These are phyloP conservation scores for Davidsoniella virescens DNA, from an alignment of 2,329 filamentous ascomycete species.

Conservation along the genomic window DNA sequence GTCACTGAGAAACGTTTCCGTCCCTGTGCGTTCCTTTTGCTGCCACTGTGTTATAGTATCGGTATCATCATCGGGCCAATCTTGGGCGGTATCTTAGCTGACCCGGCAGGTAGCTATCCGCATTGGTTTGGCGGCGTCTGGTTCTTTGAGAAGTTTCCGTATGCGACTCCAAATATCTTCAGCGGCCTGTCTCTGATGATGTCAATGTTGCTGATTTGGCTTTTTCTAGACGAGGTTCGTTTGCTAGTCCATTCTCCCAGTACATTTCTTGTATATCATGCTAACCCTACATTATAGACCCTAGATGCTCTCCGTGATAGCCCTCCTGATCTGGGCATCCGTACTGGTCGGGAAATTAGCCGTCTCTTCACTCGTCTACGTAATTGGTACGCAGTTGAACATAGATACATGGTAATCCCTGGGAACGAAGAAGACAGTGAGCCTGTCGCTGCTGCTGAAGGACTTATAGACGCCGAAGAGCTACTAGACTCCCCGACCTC, in stretches of 20 bases:
- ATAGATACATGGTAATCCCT: no score
- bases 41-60: constrained; percentile 58
- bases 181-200: constrained; percentile 31
- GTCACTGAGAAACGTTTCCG: constrained; percentile 50
- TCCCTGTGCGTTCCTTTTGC: constrained; percentile 58
- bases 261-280: background rate
- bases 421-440: no score
- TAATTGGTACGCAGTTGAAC: no score
- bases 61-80: constrained; percentile 59
- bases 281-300: constrained; percentile 22
- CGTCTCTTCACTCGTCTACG: background rate
- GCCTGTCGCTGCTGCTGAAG: no score
- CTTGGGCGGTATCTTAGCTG: constrained; percentile 51
- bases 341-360: constrained; percentile 20
- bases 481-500: no score
- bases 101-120: constrained; percentile 48
- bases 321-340: constrained; percentile 26
- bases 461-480: no score
- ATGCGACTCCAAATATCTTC: constrained; percentile 37
- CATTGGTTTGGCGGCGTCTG: constrained; percentile 30
- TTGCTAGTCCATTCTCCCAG: background rate
- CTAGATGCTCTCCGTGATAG: constrained; percentile 27
- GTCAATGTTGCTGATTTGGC: constrained; percentile 28
- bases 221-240: constrained; percentile 34
- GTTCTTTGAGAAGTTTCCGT: constrained; percentile 34